Percentiles rank a stretch among this genome's conserved stretches.
These are phyloP conservation scores for Macrotyloma uniflorum DNA, from an alignment of 306 rosid genomes.

Conservation along the genomic window DNA sequence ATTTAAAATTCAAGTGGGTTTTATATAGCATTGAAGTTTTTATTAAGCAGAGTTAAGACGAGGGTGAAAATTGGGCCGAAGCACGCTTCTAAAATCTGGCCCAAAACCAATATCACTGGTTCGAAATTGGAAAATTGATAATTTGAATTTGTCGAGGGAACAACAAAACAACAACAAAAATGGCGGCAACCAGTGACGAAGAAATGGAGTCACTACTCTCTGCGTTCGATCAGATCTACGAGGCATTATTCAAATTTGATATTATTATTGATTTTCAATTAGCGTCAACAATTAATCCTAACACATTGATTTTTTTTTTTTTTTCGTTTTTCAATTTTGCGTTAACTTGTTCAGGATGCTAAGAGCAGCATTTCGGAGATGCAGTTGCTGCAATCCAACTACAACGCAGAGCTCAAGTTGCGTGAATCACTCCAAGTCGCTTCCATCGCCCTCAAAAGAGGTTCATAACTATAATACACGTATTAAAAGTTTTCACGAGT, in stretches of 20 bases:
- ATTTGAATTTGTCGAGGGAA: neutral
- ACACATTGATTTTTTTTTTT: neutral
- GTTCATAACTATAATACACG: neutral
- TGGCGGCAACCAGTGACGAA: constrained; percentile 70
- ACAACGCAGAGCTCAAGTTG: constrained; percentile 51
- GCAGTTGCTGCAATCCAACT: constrained; percentile 51
- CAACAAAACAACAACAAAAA: constrained; percentile 23
- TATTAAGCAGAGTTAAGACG: neutral
- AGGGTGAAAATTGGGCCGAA: neutral
- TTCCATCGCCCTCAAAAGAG: constrained; percentile 55
- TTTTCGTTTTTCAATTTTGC: neutral
- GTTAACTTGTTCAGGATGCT: constrained; percentile 53
- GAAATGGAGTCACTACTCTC: constrained; percentile 64
- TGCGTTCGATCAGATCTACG: constrained; percentile 60
- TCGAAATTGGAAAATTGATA: neutral
- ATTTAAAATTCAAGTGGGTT: neutral
- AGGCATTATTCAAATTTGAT: constrained; percentile 39
- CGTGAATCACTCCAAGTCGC: constrained; percentile 64
- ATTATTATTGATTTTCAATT: neutral
- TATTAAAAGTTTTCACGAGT: neutral
- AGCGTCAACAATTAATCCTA: neutral
- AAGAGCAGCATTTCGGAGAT: constrained; percentile 53
- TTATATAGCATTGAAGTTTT: neutral
- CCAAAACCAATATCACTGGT: neutral
- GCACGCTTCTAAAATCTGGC: neutral